These are phyloP conservation scores for Microbotryum intermedium DNA, from an alignment of 1,284 basidiomycete genomes.

Conservation along the genomic window DNA sequence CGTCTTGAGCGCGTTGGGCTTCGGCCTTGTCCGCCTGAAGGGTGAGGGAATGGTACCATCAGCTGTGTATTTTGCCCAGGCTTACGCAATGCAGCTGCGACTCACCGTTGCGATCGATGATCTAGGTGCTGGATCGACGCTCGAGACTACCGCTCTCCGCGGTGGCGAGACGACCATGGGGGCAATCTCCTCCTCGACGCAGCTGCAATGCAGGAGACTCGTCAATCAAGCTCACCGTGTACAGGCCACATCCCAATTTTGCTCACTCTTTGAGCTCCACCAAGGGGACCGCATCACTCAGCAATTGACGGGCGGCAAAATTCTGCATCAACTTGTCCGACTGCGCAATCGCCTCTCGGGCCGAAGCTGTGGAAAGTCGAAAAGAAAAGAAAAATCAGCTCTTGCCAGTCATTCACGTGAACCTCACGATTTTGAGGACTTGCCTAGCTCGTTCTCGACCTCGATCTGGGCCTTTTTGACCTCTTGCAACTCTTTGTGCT, in stretches of 20 bases:
- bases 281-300: not conserved
- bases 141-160: not conserved
- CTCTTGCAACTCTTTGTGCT: not conserved
- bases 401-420: no score
- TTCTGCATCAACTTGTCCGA: slow-evolving; percentile 13
- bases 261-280: not conserved
- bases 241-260: no score
- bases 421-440: no score
- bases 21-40: not conserved
- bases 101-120: not conserved
- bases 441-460: not conserved
- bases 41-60: not conserved
- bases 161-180: not conserved
- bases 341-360: not conserved
- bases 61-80: not conserved
- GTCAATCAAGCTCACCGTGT: no score
- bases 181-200: not conserved
- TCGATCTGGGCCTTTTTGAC: not conserved
- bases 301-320: not conserved
- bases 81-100: not conserved
- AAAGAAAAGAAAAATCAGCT: not conserved
- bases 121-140: not conserved
- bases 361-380: not conserved
- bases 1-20: slow-evolving; percentile 1
- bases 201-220: not conserved